Conservation (phyloP, 371 early-diverging fungal species). For the Mucor lusitanicus region DNA sequence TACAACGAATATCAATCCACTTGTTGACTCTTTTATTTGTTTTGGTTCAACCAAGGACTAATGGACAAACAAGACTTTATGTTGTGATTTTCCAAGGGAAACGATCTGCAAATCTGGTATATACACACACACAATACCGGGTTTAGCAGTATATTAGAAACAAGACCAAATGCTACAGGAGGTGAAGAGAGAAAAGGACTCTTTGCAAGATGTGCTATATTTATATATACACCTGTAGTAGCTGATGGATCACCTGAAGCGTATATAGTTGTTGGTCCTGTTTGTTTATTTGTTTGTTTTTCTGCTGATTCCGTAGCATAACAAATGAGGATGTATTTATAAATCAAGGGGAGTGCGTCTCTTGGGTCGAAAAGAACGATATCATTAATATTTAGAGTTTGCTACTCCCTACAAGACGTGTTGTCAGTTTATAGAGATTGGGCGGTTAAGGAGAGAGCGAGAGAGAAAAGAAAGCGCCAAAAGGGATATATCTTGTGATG, state of each 20-base stretch:
- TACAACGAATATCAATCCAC: background rate
- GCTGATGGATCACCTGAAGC: background rate
- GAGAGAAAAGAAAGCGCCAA: background rate
- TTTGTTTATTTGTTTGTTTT: background rate
- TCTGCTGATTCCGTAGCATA: slow-evolving; percentile 8
- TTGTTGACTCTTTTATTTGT: background rate
- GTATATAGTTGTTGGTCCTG: background rate
- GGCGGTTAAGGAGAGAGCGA: slow-evolving; percentile 2
- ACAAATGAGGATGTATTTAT: slow-evolving; percentile 6
- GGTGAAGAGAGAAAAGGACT: background rate
- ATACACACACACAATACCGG: background rate
- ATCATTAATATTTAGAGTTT: slow-evolving; percentile 2
- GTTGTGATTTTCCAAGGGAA: background rate
- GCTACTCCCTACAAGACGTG: background rate
- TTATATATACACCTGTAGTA: too few relatives aligned
- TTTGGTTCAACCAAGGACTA: background rate
- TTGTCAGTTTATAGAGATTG: background rate
- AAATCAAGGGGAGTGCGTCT: background rate
- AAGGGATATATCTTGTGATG: background rate
- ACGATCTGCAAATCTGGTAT: background rate
- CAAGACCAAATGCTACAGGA: background rate
- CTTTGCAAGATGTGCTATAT: too few relatives aligned
- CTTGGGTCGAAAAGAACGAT: background rate
- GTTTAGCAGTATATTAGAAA: background rate
- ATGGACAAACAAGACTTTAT: background rate